A percentile compares a stretch with the other conserved stretches of the same genome.
phyloP scores from a whole-genome alignment of 2,329 filamentous ascomycete species.

The Microdochium paspali region DNA sequence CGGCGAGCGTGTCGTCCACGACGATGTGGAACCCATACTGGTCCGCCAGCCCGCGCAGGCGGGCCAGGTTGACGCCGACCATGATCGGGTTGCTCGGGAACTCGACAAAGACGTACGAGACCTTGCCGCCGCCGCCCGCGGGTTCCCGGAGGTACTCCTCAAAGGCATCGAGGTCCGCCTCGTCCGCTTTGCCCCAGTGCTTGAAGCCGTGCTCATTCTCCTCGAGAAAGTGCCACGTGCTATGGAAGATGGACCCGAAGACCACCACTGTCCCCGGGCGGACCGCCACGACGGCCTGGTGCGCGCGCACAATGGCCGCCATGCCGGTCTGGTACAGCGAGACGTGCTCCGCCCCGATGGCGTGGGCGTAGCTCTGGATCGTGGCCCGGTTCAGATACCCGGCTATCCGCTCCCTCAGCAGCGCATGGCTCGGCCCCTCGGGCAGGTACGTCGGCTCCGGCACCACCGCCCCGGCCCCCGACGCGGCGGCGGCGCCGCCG shows the following conservation, averaged over 20 bases:
- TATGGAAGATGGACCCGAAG: conserved; percentile 43
- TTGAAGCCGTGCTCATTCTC: conserved; percentile 32
- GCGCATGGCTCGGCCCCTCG: conserved; percentile 24
- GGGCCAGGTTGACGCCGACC: conserved; percentile 27
- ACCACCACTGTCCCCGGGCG: conserved; percentile 26
- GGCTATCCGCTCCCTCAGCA: conserved; percentile 28
- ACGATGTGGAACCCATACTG: conserved; percentile 34
- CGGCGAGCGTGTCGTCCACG: conserved; percentile 38
- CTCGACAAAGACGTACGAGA: conserved; percentile 40
- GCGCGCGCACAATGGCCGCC: conserved; percentile 36
- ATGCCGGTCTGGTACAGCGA: conserved; percentile 46
- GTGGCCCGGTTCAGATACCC: conserved; percentile 31
- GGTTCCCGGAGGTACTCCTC: conserved; percentile 35
- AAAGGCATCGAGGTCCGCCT: conserved; percentile 29
- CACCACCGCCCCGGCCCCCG: conserved; percentile 1
- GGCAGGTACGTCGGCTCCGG: conserved; percentile 28
- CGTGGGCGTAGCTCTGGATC: conserved; percentile 13
- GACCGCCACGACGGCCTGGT: conserved; percentile 24
- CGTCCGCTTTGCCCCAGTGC: conserved; percentile 35
- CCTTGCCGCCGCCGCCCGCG: conserved; percentile 23
- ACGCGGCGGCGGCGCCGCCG: too few relatives aligned
- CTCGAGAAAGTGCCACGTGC: conserved; percentile 36
- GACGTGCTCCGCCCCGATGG: conserved; percentile 29
- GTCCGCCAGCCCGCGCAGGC: conserved; percentile 23
- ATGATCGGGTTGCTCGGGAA: conserved; percentile 37